A percentile compares a stretch with the other conserved stretches of the same genome.
Evolutionary conservation across 78 protist species (phyloP).

Genomic region (Dictyostelium intermedium): DNA sequence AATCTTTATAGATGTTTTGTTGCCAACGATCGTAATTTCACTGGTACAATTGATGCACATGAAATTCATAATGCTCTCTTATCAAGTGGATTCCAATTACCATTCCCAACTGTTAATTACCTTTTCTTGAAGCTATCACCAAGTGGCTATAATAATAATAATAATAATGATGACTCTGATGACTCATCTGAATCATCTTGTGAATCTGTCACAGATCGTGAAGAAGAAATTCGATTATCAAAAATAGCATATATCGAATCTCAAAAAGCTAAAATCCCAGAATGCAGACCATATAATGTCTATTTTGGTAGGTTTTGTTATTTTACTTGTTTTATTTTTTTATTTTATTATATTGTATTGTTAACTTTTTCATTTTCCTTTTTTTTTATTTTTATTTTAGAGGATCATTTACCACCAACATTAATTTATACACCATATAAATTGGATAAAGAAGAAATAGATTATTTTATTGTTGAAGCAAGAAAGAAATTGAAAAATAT

Average conservation of each 20-base stretch:
- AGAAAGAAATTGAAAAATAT: not conserved
- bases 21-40: slow-evolving; percentile 57
- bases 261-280: not conserved
- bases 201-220: not conserved
- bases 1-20: slow-evolving; percentile 33
- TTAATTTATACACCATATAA: slow-evolving; percentile 12
- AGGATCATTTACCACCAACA: slow-evolving; percentile 12
- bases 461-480: not conserved
- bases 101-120: slow-evolving; percentile 34
- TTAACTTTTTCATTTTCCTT: no score
- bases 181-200: not conserved
- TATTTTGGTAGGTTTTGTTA: not conserved
- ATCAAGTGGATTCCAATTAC: slow-evolving; percentile 30
- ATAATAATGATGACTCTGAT: not conserved
- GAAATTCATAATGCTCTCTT: slow-evolving; percentile 35
- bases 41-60: slow-evolving; percentile 52
- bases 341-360: no score
- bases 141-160: not conserved
- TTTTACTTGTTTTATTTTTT: no score
- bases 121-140: slow-evolving; percentile 38
- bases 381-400: not conserved
- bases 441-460: not conserved
- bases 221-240: not conserved
- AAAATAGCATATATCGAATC: not conserved
- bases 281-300: not conserved